A percentile compares a stretch with the other conserved stretches of the same genome.
These are phyloP conservation scores for Fusarium pseudocircinatum DNA, from an alignment of 2,329 filamentous ascomycete species.

Conservation along the genomic window DNA sequence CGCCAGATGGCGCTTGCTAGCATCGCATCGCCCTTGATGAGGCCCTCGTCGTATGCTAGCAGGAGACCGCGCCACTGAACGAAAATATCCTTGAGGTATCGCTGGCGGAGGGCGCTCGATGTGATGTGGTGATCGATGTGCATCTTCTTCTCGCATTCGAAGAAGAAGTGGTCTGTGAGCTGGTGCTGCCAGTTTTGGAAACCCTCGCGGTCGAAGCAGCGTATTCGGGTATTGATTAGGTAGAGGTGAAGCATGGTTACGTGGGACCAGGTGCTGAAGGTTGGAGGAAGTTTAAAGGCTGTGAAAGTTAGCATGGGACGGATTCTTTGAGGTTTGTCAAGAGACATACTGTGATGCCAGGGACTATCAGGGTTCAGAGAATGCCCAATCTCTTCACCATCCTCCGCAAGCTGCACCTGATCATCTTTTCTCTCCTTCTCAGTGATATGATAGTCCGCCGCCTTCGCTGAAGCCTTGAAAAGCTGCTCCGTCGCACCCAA, in stretches of 20 bases:
- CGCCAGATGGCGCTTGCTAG: slow-evolving; percentile 89
- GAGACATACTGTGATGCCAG: slow-evolving; percentile 80
- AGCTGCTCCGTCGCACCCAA: slow-evolving; percentile 82
- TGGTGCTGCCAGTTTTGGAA: slow-evolving; percentile 86
- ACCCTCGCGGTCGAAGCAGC: slow-evolving; percentile 76
- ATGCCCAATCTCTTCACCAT: slow-evolving; percentile 82
- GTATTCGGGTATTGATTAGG: slow-evolving; percentile 83
- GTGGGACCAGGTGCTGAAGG: slow-evolving; percentile 96
- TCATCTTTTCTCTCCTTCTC: slow-evolving; percentile 72
- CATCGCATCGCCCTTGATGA: slow-evolving; percentile 79
- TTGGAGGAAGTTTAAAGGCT: slow-evolving; percentile 84
- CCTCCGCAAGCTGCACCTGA: slow-evolving; percentile 74
- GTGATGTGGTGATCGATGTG: slow-evolving; percentile 78
- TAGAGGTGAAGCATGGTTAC: slow-evolving; percentile 98
- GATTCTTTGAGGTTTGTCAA: neutral
- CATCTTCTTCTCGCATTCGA: slow-evolving; percentile 86
- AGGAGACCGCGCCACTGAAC: slow-evolving; percentile 91
- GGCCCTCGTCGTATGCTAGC: slow-evolving; percentile 84
- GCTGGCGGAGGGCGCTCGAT: slow-evolving; percentile 67
- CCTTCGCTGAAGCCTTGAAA: slow-evolving; percentile 76
- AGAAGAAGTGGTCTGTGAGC: slow-evolving; percentile 95
- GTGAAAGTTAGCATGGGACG: slow-evolving; percentile 9
- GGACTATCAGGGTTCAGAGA: slow-evolving; percentile 46
- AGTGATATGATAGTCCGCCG: slow-evolving; percentile 81
- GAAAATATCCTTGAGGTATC: slow-evolving; percentile 87